Conservation (phyloP, 257 asterid species). For the Rhazya stricta region DNA sequence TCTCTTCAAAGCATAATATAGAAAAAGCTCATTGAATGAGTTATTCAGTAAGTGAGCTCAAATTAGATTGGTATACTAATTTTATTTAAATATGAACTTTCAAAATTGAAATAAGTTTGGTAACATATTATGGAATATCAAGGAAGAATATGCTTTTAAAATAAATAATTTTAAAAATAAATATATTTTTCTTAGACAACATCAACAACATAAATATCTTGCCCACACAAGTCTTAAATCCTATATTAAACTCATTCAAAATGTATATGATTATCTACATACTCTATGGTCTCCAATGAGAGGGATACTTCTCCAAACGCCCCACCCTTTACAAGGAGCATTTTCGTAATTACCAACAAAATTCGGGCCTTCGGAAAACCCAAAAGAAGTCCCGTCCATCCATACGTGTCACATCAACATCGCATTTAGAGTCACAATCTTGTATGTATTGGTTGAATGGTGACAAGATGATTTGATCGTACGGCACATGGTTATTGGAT, state of each 20-base stretch:
- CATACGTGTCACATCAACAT: background rate
- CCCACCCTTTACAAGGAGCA: background rate
- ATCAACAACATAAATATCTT: background rate
- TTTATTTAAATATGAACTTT: no score
- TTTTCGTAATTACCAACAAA: background rate
- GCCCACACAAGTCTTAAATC: background rate
- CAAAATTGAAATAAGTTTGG: no score
- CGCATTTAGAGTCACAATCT: constrained; percentile 6
- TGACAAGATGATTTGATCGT: constrained; percentile 1
- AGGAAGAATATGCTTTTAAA: no score
- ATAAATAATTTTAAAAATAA: no score
- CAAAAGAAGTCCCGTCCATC: background rate
- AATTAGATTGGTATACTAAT: no score
- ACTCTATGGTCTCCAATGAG: background rate
- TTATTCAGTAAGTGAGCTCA: no score
- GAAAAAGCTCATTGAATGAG: no score
- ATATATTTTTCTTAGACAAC: no score
- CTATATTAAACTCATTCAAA: background rate
- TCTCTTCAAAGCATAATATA: no score
- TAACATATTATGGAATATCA: no score
- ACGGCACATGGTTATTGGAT: constrained; percentile 11
- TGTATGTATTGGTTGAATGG: constrained; percentile 18
- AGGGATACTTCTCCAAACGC: constrained; percentile 14
- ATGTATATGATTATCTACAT: constrained; percentile 4
- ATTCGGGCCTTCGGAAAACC: constrained; percentile 5